A percentile compares a stretch with the other conserved stretches of the same genome.
phyloP scores from a whole-genome alignment of 805 yeast genomes.

The Tetrapisispora namnaoensis region DNA sequence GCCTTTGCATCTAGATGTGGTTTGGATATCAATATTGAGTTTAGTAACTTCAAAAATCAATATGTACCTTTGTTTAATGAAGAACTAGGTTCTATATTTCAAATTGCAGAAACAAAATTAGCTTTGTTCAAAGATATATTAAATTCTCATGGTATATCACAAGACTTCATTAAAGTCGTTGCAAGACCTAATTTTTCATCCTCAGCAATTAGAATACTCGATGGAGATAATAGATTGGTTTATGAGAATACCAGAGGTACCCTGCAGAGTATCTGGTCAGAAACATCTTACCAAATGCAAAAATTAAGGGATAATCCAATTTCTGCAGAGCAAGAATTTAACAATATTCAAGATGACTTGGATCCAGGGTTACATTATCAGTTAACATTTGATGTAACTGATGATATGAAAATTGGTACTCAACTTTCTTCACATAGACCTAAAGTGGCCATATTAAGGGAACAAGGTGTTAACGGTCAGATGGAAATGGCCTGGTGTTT shows the following conservation, averaged over 20 bases:
- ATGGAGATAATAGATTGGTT: slow-evolving; percentile 32
- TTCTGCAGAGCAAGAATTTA: slow-evolving; percentile 79
- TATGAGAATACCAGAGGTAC: slow-evolving; percentile 51
- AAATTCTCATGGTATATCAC: slow-evolving; percentile 46
- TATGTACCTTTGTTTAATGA: slow-evolving; percentile 70
- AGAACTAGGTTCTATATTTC: slow-evolving; percentile 96
- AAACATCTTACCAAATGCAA: slow-evolving; percentile 85
- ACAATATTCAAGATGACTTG: slow-evolving; percentile 59
- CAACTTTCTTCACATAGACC: slow-evolving; percentile 39
- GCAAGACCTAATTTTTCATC: slow-evolving; percentile 55
- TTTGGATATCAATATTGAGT: slow-evolving; percentile 42
- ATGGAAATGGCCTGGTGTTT: slow-evolving; percentile 98
- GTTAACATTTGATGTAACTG: slow-evolving; percentile 56
- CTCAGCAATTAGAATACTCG: slow-evolving; percentile 40
- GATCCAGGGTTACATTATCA: slow-evolving; percentile 88
- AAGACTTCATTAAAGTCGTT: slow-evolving; percentile 46
- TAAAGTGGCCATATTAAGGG: slow-evolving; percentile 90
- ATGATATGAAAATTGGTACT: slow-evolving; percentile 34
- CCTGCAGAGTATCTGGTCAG: slow-evolving; percentile 76
- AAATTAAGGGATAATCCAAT: slow-evolving; percentile 89
- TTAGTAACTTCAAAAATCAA: slow-evolving; percentile 32
- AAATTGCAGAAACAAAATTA: slow-evolving; percentile 47
- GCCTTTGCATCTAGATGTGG: slow-evolving; percentile 95
- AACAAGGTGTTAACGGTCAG: slow-evolving; percentile 97
- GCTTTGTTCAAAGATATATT: slow-evolving; percentile 48